These are phyloP conservation scores for Adansonia digitata DNA, from an alignment of 345 rosid genomes.

Conservation along the genomic window DNA sequence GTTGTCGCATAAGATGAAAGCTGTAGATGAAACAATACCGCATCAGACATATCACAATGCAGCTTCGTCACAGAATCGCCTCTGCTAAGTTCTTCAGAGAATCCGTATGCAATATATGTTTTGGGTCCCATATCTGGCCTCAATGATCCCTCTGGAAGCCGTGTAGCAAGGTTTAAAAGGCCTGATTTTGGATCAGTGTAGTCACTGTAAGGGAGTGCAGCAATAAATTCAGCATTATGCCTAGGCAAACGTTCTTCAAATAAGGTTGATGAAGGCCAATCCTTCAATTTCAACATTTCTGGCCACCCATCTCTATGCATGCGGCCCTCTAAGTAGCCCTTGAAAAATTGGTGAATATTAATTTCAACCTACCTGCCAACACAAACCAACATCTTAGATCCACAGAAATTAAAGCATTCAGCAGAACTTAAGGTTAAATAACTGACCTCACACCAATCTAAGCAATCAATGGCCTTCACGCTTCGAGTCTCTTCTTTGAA, in stretches of 20 bases:
- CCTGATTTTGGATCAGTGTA: slow-evolving; percentile 51
- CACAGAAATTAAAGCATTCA: neutral
- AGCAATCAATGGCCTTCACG: slow-evolving; percentile 51
- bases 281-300: slow-evolving; percentile 52
- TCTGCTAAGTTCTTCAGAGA: slow-evolving; percentile 43
- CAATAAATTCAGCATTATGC: slow-evolving; percentile 48
- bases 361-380: slow-evolving; percentile 40
- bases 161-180: slow-evolving; percentile 42
- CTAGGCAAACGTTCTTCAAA: slow-evolving; percentile 55
- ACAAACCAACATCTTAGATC: slow-evolving; percentile 5
- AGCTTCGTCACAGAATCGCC: slow-evolving; percentile 60
- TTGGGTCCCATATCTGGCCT: slow-evolving; percentile 70
- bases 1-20: neutral
- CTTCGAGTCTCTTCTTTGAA: slow-evolving; percentile 35
- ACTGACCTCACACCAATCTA: slow-evolving; percentile 51
- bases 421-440: neutral
- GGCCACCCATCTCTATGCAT: slow-evolving; percentile 39
- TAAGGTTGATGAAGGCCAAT: slow-evolving; percentile 58
- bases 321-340: slow-evolving; percentile 49
- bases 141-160: slow-evolving; percentile 38
- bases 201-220: slow-evolving; percentile 41
- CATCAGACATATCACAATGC: slow-evolving; percentile 55
- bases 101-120: slow-evolving; percentile 54
- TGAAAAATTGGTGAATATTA: slow-evolving; percentile 44
- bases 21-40: slow-evolving; percentile 26